Base-by-base conservation (phyloP, 495 filamentous ascomycete genomes). In the Hypoxylon trugodes region DNA sequence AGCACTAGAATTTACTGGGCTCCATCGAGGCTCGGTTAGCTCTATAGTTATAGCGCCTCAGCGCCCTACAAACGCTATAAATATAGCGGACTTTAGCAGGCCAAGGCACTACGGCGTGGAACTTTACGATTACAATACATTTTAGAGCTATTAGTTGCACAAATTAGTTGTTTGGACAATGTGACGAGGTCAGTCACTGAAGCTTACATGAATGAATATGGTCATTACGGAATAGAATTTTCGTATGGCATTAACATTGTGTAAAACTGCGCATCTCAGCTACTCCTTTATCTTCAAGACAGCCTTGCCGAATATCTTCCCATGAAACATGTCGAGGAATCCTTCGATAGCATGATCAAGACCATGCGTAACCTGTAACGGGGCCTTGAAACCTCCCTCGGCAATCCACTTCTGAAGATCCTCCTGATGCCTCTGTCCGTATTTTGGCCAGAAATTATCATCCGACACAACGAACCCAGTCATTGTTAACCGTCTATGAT, bases 271-370 rank as follows among this genome's bases (percentile, higher is more conserved):
- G 28, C 28, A 30, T 10, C 4, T 25, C 19, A 22, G 1, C 19
- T 35, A 61, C 52, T 73, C 62, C 58, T 77, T 77, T 65, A 94
- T 87, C 78, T 91, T 89, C 60, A 96, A 65, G n/a, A 95, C 84
- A 25, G 91, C 90, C 81, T 97, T 97, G 59, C 93, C 94, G 77
- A 91, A 89, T 78, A 96, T 97, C 79, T 91, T 87, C 21, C 93
- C 93, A 72, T 88, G 63, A 61, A 96, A 81, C 77, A 97, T 87
- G 18, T 88, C 91, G 13, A 96, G 58, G 32, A 97, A 80, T 5
- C 90, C 93, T 40, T 92, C 84, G 15, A 86, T 74, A 2, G 86
- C 87, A 61, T 93, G 88, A 53, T 96, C 93, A 55, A 96, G 90
- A 12, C 93, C 93, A n/a, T 86, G 79, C 3, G 88, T 92, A 55